Base-by-base conservation (phyloP, 2,329 filamentous ascomycete species). In the Domatiomyces catenatus region DNA sequence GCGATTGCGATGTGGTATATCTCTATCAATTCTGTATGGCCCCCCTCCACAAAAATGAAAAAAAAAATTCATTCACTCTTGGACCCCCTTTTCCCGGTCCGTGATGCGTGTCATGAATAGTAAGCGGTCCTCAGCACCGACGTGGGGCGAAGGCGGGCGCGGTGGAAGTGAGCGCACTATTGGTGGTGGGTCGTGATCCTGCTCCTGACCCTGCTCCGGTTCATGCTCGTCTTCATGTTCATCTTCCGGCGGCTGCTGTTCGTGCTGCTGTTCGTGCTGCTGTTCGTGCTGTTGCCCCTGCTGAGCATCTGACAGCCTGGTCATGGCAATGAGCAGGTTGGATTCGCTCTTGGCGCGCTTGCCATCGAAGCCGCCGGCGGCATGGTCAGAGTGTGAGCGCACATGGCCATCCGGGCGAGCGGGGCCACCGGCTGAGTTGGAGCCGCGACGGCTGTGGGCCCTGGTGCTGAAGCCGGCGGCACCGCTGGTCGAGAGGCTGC, bases 291-390 rank as follows among this genome's bases (percentile, higher is more conserved):
- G 28, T 8, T 36, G 32, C 32, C 4, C 10, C 32, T 10, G 32
- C 32, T 39, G 32, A 39, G 7, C 32, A 12, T 39, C 32, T 39
- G 32, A 39, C 15, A 39, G 4, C 8, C 32, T 39, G 10, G 32
- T 39, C 32, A 39, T 39, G 10, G 12, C 32, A 15, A 39, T 39
- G 10, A 5, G 5, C 32, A 39, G 32, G 12, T 39, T 39, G 2
- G 32, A 39, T 39, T 39, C 32, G 32, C 32, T 39, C 32, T 39
- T 39, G 32, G 10, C 32, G 4, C 32, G 32, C 32, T 39, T 39
- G 4, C 15, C 32, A 8, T 39, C 32, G 10, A 39, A 39, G 8
- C 77, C 74, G 1, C 85, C 85, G 28, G 22, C 22, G 22, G 3
- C 22, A 6, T 82, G 32, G 32, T 15, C 8, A 39, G 32, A 39